Evolutionary conservation across 1,139 yeast species (phyloP), one percentile per base, ranked within the genome.

Genomic region (Magnusiomyces starmeri): DNA sequence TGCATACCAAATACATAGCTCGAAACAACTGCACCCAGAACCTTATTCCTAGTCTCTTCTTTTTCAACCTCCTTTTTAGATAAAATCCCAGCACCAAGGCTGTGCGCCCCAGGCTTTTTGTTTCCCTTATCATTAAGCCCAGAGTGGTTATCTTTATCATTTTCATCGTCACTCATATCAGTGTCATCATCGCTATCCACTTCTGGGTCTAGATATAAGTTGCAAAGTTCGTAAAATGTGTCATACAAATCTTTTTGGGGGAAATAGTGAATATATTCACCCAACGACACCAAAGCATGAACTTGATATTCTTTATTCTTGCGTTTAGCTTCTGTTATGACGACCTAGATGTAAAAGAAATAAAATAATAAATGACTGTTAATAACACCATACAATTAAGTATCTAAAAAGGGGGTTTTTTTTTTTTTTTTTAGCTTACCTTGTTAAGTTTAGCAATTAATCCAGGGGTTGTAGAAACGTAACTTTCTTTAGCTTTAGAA

Each of bases 291-390:
- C 16, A 69, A 43, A 2, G 66, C 67, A 35, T 64, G 56, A 57
- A 62, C 72, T 54, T 81, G 86, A 65, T 90, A 90, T 1, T 68
- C 76, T 59, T 75, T 77, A 63, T 86, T 88, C 49, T 79, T 77
- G 59, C 95, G 74, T 54, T 77, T 78, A 0, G 85, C 79, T 65
- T 90, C 97, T 1, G 73, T 70, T 1, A 72, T 54, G 0, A 84
- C 76, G 1, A 77, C 71, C 37, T 71, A 71, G 42, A 72, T 71
- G 16, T 83, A 67, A 21, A 61, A 62, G 37, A n/a, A n/a, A n/a
- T n/a, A n/a, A n/a, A n/a, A n/a, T n/a, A n/a, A n/a, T n/a, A n/a
- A n/a, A n/a, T n/a, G n/a, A n/a, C n/a, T 14, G 27, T 42, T 27
- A 22, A 34, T 29, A 25, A 25, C 25, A 6, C 20, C 50, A 24